Evolutionary conservation across 2,329 filamentous ascomycete genomes (phyloP).

Genomic region (Colletotrichum abscissum): DNA sequence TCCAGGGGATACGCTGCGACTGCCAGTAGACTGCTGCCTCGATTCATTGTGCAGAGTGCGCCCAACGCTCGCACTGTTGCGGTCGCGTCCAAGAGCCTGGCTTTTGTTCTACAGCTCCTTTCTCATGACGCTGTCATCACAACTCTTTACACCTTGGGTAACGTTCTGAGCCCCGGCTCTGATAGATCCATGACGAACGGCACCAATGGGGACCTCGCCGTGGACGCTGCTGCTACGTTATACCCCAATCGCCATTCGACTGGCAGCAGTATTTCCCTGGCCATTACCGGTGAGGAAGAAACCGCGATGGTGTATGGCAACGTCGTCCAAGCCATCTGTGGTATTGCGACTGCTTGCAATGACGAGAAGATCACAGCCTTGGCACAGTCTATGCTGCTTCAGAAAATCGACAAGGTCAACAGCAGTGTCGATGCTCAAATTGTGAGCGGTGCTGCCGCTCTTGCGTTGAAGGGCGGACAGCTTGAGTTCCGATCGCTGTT

Average conservation of each 20-base stretch:
- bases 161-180: slow-evolving; percentile 83
- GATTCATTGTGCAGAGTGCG: slow-evolving; percentile 88
- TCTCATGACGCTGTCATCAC: slow-evolving; percentile 96
- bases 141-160: slow-evolving; percentile 95
- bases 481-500: slow-evolving; percentile 88
- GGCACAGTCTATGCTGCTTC: slow-evolving; percentile 94
- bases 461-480: slow-evolving; percentile 81
- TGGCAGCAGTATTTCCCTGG: slow-evolving; percentile 84
- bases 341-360: slow-evolving; percentile 82
- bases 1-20: slow-evolving; percentile 78
- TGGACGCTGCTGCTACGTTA: slow-evolving; percentile 53
- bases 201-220: slow-evolving; percentile 51
- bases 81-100: slow-evolving; percentile 86
- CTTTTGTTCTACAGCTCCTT: slow-evolving; percentile 81
- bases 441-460: slow-evolving; percentile 80
- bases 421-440: slow-evolving; percentile 85
- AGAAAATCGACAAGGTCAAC: slow-evolving; percentile 91
- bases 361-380: slow-evolving; percentile 94
- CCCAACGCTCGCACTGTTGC: slow-evolving; percentile 76
- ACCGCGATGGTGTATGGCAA: slow-evolving; percentile 81
- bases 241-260: slow-evolving; percentile 69
- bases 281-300: slow-evolving; percentile 81
- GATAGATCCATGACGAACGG: slow-evolving; percentile 67
- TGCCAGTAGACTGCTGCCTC: slow-evolving; percentile 82
- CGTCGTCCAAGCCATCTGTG: slow-evolving; percentile 94